phyloP scores from a whole-genome alignment of 2,329 filamentous ascomycete genomes.

The Echinosphaeria canescens region DNA sequence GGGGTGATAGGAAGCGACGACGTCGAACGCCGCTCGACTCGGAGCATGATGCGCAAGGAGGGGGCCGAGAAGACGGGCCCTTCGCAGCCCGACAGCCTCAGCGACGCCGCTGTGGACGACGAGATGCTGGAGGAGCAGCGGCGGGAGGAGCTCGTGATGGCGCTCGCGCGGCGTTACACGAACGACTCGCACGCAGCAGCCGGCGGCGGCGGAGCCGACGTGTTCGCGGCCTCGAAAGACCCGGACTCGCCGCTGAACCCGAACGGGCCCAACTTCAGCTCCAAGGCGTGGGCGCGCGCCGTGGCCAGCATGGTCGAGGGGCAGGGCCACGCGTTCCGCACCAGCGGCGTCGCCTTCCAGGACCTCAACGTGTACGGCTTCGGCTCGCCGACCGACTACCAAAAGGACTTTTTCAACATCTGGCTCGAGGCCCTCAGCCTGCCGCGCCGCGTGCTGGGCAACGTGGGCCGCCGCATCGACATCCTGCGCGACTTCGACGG shows the following conservation, averaged over 20 bases:
- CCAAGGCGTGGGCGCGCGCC: slow-evolving; percentile 35
- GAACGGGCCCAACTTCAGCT: slow-evolving; percentile 22
- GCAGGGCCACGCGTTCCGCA: slow-evolving; percentile 32
- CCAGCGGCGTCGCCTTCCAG: slow-evolving; percentile 41
- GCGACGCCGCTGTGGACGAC: slow-evolving; percentile 13
- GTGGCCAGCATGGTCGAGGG: slow-evolving; percentile 27
- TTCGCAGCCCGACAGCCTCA: slow-evolving; percentile 9
- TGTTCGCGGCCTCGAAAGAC: slow-evolving; percentile 19
- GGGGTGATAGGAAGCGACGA: too few species aligned
- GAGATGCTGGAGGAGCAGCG: slow-evolving; percentile 23
- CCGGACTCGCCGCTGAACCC: slow-evolving; percentile 24
- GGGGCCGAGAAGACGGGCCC: too few species aligned
- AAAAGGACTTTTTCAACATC: slow-evolving; percentile 42
- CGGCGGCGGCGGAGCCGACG: slow-evolving; percentile 16
- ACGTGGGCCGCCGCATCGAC: slow-evolving; percentile 35
- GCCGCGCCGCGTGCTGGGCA: slow-evolving; percentile 25
- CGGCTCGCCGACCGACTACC: slow-evolving; percentile 46
- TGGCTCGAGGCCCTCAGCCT: slow-evolving; percentile 25
- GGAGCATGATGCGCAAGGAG: too few species aligned
- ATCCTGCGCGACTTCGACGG: slow-evolving; percentile 49
- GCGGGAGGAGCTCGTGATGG: slow-evolving; percentile 28
- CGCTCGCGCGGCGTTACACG: slow-evolving; percentile 32
- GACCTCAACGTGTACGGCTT: slow-evolving; percentile 48
- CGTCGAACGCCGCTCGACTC: too few species aligned
- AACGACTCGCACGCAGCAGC: slow-evolving; percentile 16